A percentile compares a stretch with the other conserved stretches of the same genome.
Conservation (phyloP, 2,329 filamentous ascomycete species). For the Aspergillus proliferans region DNA sequence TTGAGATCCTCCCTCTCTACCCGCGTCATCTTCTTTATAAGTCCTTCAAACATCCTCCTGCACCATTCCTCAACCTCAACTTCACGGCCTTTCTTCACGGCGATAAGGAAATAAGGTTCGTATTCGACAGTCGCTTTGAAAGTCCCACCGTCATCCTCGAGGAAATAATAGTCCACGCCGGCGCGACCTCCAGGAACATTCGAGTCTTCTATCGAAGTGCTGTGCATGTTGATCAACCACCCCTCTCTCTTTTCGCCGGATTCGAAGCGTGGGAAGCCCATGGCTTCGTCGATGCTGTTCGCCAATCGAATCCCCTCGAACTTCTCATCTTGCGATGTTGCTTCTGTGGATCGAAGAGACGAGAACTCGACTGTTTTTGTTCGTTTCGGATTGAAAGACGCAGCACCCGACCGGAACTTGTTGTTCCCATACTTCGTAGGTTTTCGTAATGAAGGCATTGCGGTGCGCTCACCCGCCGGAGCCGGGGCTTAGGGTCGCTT, state of each 20-base stretch:
- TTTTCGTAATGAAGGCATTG: slow-evolving; percentile 43
- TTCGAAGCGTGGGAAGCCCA: slow-evolving; percentile 91
- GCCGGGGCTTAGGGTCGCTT: slow-evolving; percentile 17
- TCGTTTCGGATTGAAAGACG: slow-evolving; percentile 46
- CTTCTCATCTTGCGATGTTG: slow-evolving; percentile 86
- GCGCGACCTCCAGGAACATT: slow-evolving; percentile 77
- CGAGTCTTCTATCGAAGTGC: slow-evolving; percentile 78
- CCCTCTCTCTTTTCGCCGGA: slow-evolving; percentile 77
- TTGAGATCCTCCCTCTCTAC: slow-evolving; percentile 88
- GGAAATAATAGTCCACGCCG: slow-evolving; percentile 94
- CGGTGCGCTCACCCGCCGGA: slow-evolving; percentile 20
- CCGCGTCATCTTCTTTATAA: slow-evolving; percentile 69
- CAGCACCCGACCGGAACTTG: slow-evolving; percentile 41
- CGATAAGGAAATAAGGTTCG: slow-evolving; percentile 92
- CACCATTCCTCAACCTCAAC: slow-evolving; percentile 95
- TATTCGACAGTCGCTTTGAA: slow-evolving; percentile 98
- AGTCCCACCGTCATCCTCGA: slow-evolving; percentile 77
- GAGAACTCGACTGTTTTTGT: slow-evolving; percentile 75
- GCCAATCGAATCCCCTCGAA: slow-evolving; percentile 78
- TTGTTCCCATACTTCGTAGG: slow-evolving; percentile 61
- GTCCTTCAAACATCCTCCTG: slow-evolving; percentile 68
- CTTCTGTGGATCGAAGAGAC: slow-evolving; percentile 67
- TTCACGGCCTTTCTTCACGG: slow-evolving; percentile 80
- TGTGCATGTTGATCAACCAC: slow-evolving; percentile 94
- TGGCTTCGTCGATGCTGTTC: slow-evolving; percentile 84